Percentiles rank a stretch among this genome's conserved stretches.
These are phyloP conservation scores for Oryza nivara DNA, from an alignment of 176 grass and related monocot species.

Conservation along the genomic window DNA sequence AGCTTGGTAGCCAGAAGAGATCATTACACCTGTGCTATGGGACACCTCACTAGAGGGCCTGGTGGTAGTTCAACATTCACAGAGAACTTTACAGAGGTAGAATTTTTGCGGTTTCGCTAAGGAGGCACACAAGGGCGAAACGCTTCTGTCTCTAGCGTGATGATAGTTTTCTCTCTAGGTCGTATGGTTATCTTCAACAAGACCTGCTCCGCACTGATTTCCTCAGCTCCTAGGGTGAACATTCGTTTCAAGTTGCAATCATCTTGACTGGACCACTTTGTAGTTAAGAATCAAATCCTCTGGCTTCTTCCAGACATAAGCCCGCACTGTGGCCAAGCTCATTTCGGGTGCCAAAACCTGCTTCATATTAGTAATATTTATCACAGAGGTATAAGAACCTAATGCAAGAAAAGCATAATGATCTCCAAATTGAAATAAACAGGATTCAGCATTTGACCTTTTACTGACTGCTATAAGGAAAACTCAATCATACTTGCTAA, in stretches of 20 bases:
- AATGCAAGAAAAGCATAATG: slow-evolving; percentile 17
- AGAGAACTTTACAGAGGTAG: slow-evolving; percentile 54
- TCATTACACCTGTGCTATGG: slow-evolving; percentile 61
- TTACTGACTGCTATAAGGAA: not conserved
- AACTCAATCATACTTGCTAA: not conserved
- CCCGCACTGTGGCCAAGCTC: slow-evolving; percentile 89
- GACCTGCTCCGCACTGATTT: slow-evolving; percentile 6
- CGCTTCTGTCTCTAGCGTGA: slow-evolving; percentile 12
- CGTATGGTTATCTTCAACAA: slow-evolving; percentile 31
- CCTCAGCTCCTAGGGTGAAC: slow-evolving; percentile 23
- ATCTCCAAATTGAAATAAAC: not conserved
- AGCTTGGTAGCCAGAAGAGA: slow-evolving; percentile 48
- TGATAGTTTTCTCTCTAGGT: slow-evolving; percentile 25
- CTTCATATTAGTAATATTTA: slow-evolving; percentile 33
- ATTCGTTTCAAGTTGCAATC: slow-evolving; percentile 29
- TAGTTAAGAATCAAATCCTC: slow-evolving; percentile 96
- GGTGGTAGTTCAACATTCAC: slow-evolving; percentile 42
- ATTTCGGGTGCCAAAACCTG: slow-evolving; percentile 79
- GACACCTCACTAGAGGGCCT: slow-evolving; percentile 44
- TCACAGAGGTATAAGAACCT: not conserved
- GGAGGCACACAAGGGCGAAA: slow-evolving; percentile 4
- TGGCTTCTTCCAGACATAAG: slow-evolving; percentile 94
- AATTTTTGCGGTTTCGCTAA: slow-evolving; percentile 13
- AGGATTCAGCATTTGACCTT: not conserved
- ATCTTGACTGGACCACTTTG: slow-evolving; percentile 75